A percentile compares a stretch with the other conserved stretches of the same genome.
These are phyloP conservation scores for Sonneratia caseolaris DNA, from an alignment of 345 rosid genomes.

Conservation along the genomic window DNA sequence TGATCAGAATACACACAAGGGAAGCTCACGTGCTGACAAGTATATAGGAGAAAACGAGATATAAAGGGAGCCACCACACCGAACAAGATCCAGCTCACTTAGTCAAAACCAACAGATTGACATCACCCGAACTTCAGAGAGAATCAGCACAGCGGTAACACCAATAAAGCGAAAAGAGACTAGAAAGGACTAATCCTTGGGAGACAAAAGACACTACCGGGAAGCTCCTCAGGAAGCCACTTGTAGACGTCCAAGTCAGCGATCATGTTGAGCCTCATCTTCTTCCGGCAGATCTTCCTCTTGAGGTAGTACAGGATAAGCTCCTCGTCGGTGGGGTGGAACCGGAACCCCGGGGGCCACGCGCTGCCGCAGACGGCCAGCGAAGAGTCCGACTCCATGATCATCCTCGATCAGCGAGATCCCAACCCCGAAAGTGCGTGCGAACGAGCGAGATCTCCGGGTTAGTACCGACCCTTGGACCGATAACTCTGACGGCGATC, in stretches of 20 bases:
- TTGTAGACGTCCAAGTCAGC: slow-evolving; percentile 79
- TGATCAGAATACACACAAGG: background rate
- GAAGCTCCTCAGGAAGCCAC: slow-evolving; percentile 88
- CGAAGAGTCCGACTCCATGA: slow-evolving; percentile 15
- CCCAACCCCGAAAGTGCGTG: background rate
- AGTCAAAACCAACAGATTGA: background rate
- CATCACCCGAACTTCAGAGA: background rate
- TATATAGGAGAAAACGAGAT: background rate
- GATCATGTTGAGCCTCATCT: slow-evolving; percentile 47
- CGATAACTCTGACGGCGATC: background rate
- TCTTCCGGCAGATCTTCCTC: slow-evolving; percentile 60
- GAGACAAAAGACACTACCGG: slow-evolving; percentile 31
- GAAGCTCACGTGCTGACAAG: background rate
- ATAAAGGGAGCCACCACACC: background rate
- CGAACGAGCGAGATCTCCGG: background rate
- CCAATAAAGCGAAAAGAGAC: background rate
- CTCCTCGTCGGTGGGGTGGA: slow-evolving; percentile 95
- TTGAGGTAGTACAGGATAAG: slow-evolving; percentile 63
- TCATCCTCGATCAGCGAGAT: slow-evolving; percentile 12
- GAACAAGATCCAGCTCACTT: background rate
- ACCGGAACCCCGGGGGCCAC: slow-evolving; percentile 90
- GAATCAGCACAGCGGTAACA: background rate
- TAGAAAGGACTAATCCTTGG: background rate
- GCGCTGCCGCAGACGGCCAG: slow-evolving; percentile 19
- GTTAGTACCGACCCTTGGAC: background rate